Base-by-base conservation (phyloP, 352 stramenopile genomes). In the Poterioochromonas sp. region DNA sequence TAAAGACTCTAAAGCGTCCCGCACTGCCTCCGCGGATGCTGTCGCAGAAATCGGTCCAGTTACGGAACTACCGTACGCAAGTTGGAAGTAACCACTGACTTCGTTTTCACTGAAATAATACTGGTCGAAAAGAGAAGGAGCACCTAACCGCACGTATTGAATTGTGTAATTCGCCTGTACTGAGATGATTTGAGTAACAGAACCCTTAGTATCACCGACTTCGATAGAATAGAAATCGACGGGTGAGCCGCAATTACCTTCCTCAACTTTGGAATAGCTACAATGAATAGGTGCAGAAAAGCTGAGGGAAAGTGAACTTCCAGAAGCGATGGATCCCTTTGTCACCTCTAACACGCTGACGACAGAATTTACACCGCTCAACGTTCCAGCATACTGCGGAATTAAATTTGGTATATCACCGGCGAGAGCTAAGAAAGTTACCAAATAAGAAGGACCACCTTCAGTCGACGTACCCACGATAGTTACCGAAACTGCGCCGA, bases 1-100 rank as follows among this genome's bases (percentile, higher is more conserved):
- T 22, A 98, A 58, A 0, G 85, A 82, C 82, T 97, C 90, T 0
- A 98, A 85, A 0, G 89, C 87, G 12, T 85, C 79, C 73, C 93
- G 90, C 82, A 97, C 85, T 34, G 85, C 83, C 0, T 79, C 83
- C 53, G 85, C 86, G 32, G 81, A 91, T 0, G 90, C 92, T 79
- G 94, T 86, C 73, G 85, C 92, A 12, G 85, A 79, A 37, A 98
- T 91, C 15, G 84, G 76, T n/a, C 40, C 71, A 0, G 89, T 96
- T 8, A 65, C 70, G 65, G 88, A 84, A 26, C 83, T 88, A 34
- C 85, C 70, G 76, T 97, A 95, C 5, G 68, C 77, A n/a, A 98
- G 78, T 26, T 84, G 86, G 76, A 97, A 97, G 1, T 84, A 88
- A 0, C 92, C 92, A 78, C 77, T 35, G 40, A n/a, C 71, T 32